These are phyloP conservation scores for Bipolaris gigantea DNA, from an alignment of 2,329 filamentous ascomycete species.

Conservation along the genomic window DNA sequence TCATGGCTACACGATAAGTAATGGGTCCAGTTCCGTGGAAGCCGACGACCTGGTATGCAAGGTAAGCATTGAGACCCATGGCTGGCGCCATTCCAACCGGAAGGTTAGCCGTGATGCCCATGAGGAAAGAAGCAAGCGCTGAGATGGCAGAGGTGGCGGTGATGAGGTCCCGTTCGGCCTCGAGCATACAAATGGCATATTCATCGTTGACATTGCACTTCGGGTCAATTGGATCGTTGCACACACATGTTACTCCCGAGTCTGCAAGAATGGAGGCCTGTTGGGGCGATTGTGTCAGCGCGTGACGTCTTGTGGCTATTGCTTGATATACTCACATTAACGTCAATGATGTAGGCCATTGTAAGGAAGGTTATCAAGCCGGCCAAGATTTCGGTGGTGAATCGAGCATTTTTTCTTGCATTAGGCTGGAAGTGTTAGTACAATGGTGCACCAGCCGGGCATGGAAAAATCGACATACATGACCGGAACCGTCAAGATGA, in stretches of 20 bases:
- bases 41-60: constrained; percentile 79
- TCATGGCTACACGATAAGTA: constrained; percentile 71
- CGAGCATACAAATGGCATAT: constrained; percentile 64
- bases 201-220: constrained; percentile 58
- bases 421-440: constrained; percentile 54
- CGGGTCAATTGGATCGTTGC: constrained; percentile 55
- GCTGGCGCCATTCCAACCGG: constrained; percentile 73
- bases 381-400: constrained; percentile 81
- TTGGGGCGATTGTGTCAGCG: not conserved
- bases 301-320: constrained; percentile 35
- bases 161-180: constrained; percentile 75
- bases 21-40: constrained; percentile 71
- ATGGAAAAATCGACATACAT: constrained; percentile 62
- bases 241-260: constrained; percentile 75
- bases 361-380: constrained; percentile 71
- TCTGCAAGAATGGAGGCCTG: constrained; percentile 66
- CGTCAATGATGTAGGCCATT: constrained; percentile 63
- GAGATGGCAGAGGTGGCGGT: constrained; percentile 84
- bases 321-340: constrained; percentile 50
- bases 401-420: constrained; percentile 73
- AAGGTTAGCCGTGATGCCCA: constrained; percentile 80
- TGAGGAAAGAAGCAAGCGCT: constrained; percentile 75
- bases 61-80: constrained; percentile 88
- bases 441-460: not conserved
- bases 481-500: constrained; percentile 77